Conservation (phyloP, 257 asterid genomes). For the Ocimum tenuiflorum region DNA sequence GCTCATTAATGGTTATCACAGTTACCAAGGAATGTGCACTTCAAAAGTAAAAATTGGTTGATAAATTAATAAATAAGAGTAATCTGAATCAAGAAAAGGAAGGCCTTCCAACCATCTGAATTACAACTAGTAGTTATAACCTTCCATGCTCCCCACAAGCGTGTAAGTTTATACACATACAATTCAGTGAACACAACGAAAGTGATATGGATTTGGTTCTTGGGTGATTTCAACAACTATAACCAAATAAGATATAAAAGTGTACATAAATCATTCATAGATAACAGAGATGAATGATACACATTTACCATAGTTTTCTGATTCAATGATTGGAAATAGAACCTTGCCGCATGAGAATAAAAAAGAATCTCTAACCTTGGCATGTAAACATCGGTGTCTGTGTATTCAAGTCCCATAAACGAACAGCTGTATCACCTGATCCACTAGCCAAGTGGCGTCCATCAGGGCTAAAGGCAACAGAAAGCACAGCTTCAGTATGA, state of each 20-base stretch:
- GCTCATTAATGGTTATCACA: not conserved
- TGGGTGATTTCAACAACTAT: conserved; percentile 7
- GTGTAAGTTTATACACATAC: not conserved
- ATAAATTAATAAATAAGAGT: not conserved
- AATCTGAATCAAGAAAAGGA: not conserved
- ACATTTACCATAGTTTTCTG: not conserved
- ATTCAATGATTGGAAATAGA: not conserved
- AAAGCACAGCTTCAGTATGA: conserved; percentile 86
- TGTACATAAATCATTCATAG: not conserved
- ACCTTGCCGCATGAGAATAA: not conserved
- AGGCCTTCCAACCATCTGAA: not conserved
- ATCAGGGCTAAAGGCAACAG: conserved; percentile 94
- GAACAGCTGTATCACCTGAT: conserved; percentile 95
- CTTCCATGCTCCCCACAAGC: not conserved
- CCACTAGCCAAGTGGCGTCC: conserved; percentile 92
- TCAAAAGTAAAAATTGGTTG: not conserved
- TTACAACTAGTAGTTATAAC: not conserved
- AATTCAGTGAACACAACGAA: not conserved
- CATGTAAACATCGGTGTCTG: conserved; percentile 89
- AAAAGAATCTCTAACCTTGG: conserved; percentile 48
- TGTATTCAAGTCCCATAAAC: conserved; percentile 86
- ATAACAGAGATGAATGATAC: not conserved
- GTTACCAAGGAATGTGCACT: not conserved
- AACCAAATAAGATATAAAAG: not conserved
- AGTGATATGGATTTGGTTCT: conserved; percentile 1